Conservation (phyloP, 768 basidiomycete genomes). For the Boletus huronensis region DNA sequence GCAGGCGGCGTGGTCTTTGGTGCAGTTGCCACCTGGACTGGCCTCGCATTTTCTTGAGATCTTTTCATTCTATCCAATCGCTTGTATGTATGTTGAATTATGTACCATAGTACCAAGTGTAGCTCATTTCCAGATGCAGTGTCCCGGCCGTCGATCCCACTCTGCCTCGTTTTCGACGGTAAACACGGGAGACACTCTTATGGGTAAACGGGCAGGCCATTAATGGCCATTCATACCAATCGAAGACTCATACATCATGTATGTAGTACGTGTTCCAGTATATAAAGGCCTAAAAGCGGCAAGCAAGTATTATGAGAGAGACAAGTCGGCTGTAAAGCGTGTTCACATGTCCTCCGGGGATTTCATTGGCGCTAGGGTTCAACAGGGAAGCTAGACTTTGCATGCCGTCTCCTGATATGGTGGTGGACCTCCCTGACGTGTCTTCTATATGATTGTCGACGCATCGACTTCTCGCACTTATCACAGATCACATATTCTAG, state of each 20-base stretch:
- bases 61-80: neutral
- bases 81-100: neutral
- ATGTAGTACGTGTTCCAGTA: neutral
- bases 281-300: neutral
- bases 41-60: slow-evolving; percentile 49
- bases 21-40: slow-evolving; percentile 57
- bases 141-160: slow-evolving; percentile 10
- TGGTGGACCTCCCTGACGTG: slow-evolving; percentile 22
- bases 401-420: slow-evolving; percentile 12
- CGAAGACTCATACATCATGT: neutral
- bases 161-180: neutral
- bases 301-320: neutral
- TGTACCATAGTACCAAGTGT: neutral
- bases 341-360: slow-evolving; percentile 3
- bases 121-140: neutral
- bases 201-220: neutral
- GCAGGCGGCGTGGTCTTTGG: slow-evolving; percentile 61
- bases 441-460: slow-evolving; percentile 15
- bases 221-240: neutral
- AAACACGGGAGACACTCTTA: neutral
- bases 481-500: neutral
- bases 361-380: neutral
- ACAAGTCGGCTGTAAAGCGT: neutral
- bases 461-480: slow-evolving; percentile 14
- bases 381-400: neutral